These are phyloP conservation scores for Candida nanaspora DNA, from an alignment of 805 yeast species.

Conservation along the genomic window DNA sequence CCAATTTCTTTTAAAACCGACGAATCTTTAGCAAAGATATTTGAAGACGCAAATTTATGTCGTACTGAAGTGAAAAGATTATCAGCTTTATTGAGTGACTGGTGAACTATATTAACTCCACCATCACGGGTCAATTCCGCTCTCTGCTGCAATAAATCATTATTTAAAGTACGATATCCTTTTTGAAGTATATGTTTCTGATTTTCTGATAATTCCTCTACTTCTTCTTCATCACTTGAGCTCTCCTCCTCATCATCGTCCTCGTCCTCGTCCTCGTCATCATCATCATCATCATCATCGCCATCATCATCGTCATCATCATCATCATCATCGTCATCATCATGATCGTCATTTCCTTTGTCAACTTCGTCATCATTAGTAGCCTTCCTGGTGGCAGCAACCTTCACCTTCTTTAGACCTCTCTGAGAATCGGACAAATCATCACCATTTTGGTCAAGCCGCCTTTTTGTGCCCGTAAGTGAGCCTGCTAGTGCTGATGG, in stretches of 20 bases:
- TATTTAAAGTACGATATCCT: slow-evolving; percentile 17
- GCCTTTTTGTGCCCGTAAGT: too few species aligned
- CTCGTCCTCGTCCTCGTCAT: slow-evolving; percentile 7
- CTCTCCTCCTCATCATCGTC: slow-evolving; percentile 6
- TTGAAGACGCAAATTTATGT: slow-evolving; percentile 25
- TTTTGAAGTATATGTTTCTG: slow-evolving; percentile 19
- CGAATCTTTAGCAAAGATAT: slow-evolving; percentile 55
- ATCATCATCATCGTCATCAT: slow-evolving; percentile 16
- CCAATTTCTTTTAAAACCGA: slow-evolving; percentile 54
- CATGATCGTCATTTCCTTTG: neutral
- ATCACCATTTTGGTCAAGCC: too few species aligned
- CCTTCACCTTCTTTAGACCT: too few species aligned
- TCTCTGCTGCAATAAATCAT: slow-evolving; percentile 26
- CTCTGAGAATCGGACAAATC: too few species aligned
- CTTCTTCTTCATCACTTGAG: neutral
- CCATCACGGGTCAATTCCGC: slow-evolving; percentile 51
- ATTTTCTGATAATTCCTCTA: slow-evolving; percentile 14
- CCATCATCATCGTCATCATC: slow-evolving; percentile 7
- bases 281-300: slow-evolving; percentile 4
- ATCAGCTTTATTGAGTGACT: slow-evolving; percentile 39
- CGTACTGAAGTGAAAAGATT: slow-evolving; percentile 36
- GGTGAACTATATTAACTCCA: slow-evolving; percentile 42
- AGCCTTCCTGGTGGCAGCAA: too few species aligned
- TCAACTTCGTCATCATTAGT: slow-evolving; percentile 4
- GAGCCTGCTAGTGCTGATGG: slow-evolving; percentile 8